phyloP scores from a whole-genome alignment of 129 eudicot genomes.

The Mikania micrantha region DNA sequence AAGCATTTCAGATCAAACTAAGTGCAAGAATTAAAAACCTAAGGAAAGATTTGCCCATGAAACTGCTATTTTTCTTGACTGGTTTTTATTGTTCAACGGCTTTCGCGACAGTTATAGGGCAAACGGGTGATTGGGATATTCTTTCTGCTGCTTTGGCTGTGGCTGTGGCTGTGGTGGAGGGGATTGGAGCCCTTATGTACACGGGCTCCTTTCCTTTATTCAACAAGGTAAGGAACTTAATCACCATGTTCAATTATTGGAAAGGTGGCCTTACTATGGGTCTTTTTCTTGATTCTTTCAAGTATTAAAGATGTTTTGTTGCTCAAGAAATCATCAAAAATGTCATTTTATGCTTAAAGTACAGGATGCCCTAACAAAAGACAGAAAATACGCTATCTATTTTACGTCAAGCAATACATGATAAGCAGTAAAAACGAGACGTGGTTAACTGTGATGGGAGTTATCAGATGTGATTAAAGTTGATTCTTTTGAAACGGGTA shows the following conservation, averaged over 20 bases:
- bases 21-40: constrained; percentile 42
- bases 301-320: constrained; percentile 38
- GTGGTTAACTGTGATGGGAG: not conserved
- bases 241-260: constrained; percentile 78
- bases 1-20: constrained; percentile 39
- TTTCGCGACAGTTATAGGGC: constrained; percentile 84
- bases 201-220: constrained; percentile 43
- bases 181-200: constrained; percentile 85
- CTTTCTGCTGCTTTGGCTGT: constrained; percentile 81
- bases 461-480: not conserved
- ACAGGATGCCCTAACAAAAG: too few relatives aligned
- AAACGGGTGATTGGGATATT: constrained; percentile 97
- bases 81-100: constrained; percentile 91
- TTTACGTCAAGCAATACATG: too few relatives aligned
- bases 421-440: too few relatives aligned
- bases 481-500: not conserved
- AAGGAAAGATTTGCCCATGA: constrained; percentile 20
- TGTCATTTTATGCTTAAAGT: not conserved
- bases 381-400: too few relatives aligned
- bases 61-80: constrained; percentile 41
- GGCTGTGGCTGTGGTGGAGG: constrained; percentile 74
- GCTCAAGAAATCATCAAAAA: not conserved
- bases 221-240: constrained; percentile 33
- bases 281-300: constrained; percentile 78
- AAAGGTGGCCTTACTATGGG: constrained; percentile 82